phyloP scores from a whole-genome alignment of 345 rosid species.

The Bruguiera gymnorhiza region DNA sequence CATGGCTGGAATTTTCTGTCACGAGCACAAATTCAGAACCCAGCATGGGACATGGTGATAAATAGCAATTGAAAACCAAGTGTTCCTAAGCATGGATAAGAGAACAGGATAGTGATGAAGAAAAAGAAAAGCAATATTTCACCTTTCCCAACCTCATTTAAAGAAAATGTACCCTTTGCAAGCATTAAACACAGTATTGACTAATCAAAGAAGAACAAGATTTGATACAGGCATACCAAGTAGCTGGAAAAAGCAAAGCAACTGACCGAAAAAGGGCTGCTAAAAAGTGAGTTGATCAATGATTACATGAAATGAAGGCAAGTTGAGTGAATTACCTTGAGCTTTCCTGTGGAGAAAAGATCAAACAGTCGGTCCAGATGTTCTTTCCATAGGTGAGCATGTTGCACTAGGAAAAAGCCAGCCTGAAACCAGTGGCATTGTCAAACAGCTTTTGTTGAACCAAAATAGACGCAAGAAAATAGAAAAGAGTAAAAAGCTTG shows the following conservation, averaged over 20 bases:
- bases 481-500: background rate
- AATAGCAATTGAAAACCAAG: too few species aligned
- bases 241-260: too few species aligned
- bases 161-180: background rate
- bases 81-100: too few species aligned
- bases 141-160: background rate
- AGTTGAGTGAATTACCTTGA: constrained; percentile 49
- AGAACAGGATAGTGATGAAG: background rate
- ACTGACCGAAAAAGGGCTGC: too few species aligned
- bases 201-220: too few species aligned
- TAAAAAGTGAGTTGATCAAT: too few species aligned
- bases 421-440: constrained; percentile 47
- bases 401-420: constrained; percentile 84
- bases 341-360: constrained; percentile 74
- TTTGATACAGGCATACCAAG: too few species aligned
- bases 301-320: background rate
- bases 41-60: too few species aligned
- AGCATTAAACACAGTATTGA: too few species aligned
- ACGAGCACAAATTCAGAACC: too few species aligned
- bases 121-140: background rate
- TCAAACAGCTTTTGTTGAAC: background rate
- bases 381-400: constrained; percentile 70
- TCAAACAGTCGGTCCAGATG: constrained; percentile 62
- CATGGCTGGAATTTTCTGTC: too few species aligned
- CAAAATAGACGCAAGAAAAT: background rate